Base-by-base conservation (phyloP, 75 land plant species). In the Selaginella moellendorffii region DNA sequence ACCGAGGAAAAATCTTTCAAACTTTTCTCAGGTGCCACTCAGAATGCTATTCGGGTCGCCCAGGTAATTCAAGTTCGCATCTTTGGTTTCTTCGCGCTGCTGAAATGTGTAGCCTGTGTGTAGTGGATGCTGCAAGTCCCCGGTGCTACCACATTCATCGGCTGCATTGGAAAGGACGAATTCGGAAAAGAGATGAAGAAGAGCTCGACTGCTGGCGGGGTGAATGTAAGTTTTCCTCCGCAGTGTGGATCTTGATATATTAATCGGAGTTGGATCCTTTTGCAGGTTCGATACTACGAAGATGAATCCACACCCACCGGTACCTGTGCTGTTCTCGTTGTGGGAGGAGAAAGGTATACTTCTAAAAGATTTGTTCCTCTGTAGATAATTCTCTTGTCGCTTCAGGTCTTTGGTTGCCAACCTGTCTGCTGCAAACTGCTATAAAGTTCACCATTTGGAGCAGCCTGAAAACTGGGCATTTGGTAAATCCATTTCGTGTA, bases 71-170 rank as follows among this genome's bases (percentile, higher is more conserved):
- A 9, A 2, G 10, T 65, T n/a, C 36, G 10, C 29, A 2, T 31
- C 59, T 53, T 56, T 19, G 9, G 8, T 63, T 62, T 17, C 64
- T 60, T 51, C 14, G 46, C 5, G 46, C 5, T 36, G 5, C 46
- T 36, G 14, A 36, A 5, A 14, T 36, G 46, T 36, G 14, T n/a
- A n/a, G 27, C 21, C 26, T 18, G 21, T 63, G 19, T 76, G 26
- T 77, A 93, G 96, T 93, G 98, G 98, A 93, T 93, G 87, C 83
- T 93, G 12, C 98, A 84, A 86, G 66, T 60, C 59, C 96, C 96
- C 28, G 86, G 87, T 61, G 98, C 90, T 60, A 83, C 98, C 9
- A 83, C 87, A 65, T 93, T 82, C 63, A 93, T 93, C 1, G 98
- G 98, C 20, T 82, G 85, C 78, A 90, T 93, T 80, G 98, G 98